Evolutionary conservation across 257 asterid species (phyloP).

Genomic region (Capsicum pubescens): DNA sequence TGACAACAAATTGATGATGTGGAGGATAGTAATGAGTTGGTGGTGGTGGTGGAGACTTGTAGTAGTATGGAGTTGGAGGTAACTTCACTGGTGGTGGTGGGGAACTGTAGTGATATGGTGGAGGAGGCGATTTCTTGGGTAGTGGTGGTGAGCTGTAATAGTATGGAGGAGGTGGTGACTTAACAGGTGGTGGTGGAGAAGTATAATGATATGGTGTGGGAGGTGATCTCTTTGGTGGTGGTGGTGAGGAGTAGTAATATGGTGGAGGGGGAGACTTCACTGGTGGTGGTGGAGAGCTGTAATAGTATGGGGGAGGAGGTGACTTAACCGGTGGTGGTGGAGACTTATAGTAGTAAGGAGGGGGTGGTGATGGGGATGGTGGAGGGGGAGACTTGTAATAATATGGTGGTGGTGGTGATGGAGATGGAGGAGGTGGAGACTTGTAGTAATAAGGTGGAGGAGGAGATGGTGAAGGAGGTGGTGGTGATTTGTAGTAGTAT

Average conservation of each 20-base stretch:
- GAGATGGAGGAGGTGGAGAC: conserved; percentile 31
- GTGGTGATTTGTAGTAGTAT: conserved; percentile 27
- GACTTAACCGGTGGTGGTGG: conserved; percentile 27
- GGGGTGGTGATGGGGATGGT: not conserved
- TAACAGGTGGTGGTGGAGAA: too few relatives aligned
- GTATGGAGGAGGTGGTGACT: conserved; percentile 25
- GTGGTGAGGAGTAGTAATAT: conserved; percentile 14
- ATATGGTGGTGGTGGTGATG: conserved; percentile 27
- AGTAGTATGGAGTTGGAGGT: too few relatives aligned
- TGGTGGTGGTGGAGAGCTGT: conserved; percentile 32
- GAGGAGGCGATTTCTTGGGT: conserved; percentile 30
- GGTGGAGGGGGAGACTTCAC: conserved; percentile 16
- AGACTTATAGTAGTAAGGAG: conserved; percentile 28
- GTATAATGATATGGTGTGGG: conserved; percentile 26
- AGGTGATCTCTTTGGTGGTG: not conserved
- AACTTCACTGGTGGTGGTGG: too few relatives aligned
- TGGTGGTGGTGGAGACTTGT: too few relatives aligned
- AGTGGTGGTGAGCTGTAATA: conserved; percentile 49
- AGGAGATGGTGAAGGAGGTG: conserved; percentile 8
- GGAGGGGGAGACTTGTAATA: conserved; percentile 34
- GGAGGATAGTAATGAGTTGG: conserved; percentile 18
- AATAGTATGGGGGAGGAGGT: conserved; percentile 28
- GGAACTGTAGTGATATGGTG: conserved; percentile 16
- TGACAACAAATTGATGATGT: conserved; percentile 27
- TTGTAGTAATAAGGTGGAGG: conserved; percentile 30